phyloP scores from a whole-genome alignment of 257 asterid species.

The Asclepias syriaca region DNA sequence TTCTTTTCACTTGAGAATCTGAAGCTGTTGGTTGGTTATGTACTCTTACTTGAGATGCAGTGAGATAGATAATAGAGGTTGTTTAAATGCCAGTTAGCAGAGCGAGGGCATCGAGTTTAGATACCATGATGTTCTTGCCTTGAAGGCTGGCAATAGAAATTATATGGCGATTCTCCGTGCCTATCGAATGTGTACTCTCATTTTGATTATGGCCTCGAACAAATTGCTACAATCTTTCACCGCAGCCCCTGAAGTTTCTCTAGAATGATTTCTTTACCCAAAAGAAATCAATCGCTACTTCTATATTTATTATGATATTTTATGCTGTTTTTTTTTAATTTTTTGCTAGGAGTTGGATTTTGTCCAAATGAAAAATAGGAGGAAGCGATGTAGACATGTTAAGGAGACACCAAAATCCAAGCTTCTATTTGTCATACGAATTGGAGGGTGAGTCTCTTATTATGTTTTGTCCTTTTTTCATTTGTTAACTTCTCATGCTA shows the following conservation, averaged over 20 bases:
- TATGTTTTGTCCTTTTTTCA: not conserved
- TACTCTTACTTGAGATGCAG: not conserved
- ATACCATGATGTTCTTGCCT: constrained; percentile 44
- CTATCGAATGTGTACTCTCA: constrained; percentile 29
- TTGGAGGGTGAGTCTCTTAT: constrained; percentile 61
- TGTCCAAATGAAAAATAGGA: constrained; percentile 74
- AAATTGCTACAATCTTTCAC: constrained; percentile 4
- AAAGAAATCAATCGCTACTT: no score
- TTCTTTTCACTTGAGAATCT: not conserved
- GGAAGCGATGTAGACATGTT: constrained; percentile 38
- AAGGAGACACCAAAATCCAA: constrained; percentile 37
- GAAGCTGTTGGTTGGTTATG: not conserved
- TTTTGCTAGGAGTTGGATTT: constrained; percentile 68
- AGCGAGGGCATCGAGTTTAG: constrained; percentile 47
- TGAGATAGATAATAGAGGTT: not conserved
- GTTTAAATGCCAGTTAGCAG: constrained; percentile 49
- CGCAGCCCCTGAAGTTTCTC: not conserved
- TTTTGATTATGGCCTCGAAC: constrained; percentile 37
- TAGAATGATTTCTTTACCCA: not conserved
- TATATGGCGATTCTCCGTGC: constrained; percentile 59
- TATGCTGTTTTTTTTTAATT: not conserved
- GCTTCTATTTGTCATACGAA: constrained; percentile 72
- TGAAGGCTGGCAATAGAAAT: constrained; percentile 57
- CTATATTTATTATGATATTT: not conserved
- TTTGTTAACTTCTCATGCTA: not conserved